Evolutionary conservation across 768 basidiomycete genomes (phyloP).

Genomic region (Lentinula sp.): DNA sequence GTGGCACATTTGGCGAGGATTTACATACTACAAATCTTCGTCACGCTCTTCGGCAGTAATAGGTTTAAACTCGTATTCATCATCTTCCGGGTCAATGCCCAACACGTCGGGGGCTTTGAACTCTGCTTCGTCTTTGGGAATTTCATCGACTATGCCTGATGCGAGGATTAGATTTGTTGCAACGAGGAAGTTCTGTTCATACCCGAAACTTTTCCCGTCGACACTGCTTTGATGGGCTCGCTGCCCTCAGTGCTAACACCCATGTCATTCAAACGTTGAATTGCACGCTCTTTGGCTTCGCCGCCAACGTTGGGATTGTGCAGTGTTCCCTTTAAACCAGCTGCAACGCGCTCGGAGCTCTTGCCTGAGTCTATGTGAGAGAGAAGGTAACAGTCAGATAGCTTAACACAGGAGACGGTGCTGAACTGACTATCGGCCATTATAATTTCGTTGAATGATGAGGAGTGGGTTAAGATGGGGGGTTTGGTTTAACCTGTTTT

Average conservation of each 20-base stretch:
- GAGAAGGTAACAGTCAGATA: background rate
- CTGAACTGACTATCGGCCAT: background rate
- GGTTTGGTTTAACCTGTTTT: too few relatives aligned
- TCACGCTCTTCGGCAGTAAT: background rate
- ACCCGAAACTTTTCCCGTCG: too few relatives aligned
- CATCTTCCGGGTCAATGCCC: background rate
- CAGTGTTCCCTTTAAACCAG: slow-evolving; percentile 49
- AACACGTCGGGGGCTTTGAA: background rate
- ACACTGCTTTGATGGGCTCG: background rate
- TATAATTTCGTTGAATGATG: too few relatives aligned
- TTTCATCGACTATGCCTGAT: background rate
- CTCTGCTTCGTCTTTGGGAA: background rate
- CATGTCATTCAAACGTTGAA: slow-evolving; percentile 30
- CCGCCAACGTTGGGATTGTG: slow-evolving; percentile 49
- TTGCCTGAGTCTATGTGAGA: slow-evolving; percentile 17
- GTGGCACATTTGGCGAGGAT: too few relatives aligned
- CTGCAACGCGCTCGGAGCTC: slow-evolving; percentile 41
- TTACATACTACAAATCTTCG: background rate
- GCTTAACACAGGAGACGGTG: background rate
- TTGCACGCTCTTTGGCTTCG: slow-evolving; percentile 43
- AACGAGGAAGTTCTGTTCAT: too few relatives aligned
- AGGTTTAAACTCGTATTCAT: background rate
- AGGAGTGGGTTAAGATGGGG: too few relatives aligned
- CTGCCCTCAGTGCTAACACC: background rate
- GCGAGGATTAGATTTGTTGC: too few relatives aligned